Evolutionary conservation across 148 eudicot genomes (phyloP).

Genomic region (Oxyria digyna): DNA sequence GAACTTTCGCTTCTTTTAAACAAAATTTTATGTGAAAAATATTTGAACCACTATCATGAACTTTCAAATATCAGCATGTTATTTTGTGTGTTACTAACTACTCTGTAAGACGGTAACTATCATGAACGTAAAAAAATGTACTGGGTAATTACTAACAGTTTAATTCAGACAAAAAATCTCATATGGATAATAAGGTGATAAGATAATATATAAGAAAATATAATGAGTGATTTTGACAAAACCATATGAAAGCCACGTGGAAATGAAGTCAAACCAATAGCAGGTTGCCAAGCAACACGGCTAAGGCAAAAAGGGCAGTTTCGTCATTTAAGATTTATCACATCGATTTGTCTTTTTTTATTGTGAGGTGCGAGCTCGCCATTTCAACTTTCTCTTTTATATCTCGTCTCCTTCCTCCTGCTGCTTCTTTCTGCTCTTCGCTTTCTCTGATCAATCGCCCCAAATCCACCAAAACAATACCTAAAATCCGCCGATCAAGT

Average conservation of each 20-base stretch:
- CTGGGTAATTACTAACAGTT: too few species aligned
- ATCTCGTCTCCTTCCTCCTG: neutral
- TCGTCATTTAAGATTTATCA: neutral
- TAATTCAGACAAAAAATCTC: too few species aligned
- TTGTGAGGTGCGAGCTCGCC: neutral
- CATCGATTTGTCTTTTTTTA: neutral
- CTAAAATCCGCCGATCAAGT: neutral
- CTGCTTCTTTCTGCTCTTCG: neutral
- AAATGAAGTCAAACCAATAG: neutral
- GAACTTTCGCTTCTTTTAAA: too few species aligned
- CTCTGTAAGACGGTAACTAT: too few species aligned
- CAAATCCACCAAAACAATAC: neutral
- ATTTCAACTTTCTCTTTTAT: conserved; percentile 4
- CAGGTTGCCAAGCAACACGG: conserved; percentile 2
- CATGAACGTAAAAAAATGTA: too few species aligned
- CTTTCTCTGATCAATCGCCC: neutral
- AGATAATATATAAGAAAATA: too few species aligned
- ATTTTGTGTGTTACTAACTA: too few species aligned
- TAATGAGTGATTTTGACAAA: too few species aligned
- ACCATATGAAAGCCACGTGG: neutral
- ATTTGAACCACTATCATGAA: too few species aligned
- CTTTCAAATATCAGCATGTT: too few species aligned
- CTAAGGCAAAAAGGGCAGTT: neutral
- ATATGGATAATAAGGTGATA: too few species aligned
- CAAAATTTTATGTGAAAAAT: too few species aligned